Evolutionary conservation across 306 rosid genomes (phyloP), one percentile per base, ranked within the genome.

Genomic region (Nissolia schottii): DNA sequence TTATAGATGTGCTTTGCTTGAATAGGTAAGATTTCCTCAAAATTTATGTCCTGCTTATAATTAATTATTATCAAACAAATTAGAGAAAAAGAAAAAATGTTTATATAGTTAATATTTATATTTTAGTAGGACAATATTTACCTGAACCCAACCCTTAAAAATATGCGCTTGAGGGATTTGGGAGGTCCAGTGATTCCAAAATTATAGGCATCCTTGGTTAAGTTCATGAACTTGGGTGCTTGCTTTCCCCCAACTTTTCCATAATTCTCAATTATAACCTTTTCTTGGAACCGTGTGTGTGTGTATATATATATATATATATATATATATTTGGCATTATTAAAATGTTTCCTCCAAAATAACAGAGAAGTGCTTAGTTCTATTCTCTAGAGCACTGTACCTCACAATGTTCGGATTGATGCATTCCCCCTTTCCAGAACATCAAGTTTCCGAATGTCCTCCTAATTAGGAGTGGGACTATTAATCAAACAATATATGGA

Each of bases 251-350:
- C 20, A 57, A 34, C 70, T 76, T 58, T 67, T 68, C 57, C 20
- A 48, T 77, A 69, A n/a, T 77, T 68, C 76, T 68, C 46, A 35
- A 35, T 28, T 35, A 14, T 34, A 32, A 70, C 1, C 70, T 67
- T 57, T 67, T n/a, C 25, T 27, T 5, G 16, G 40, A 8, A 70
- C 41, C 41, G 5, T 55, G 12, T 14, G 4, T 10, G 6, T 10
- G n/a, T 62, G 34, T 37, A 23, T 34, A n/a, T n/a, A n/a, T n/a
- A n/a, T n/a, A n/a, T n/a, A n/a, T n/a, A n/a, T n/a, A n/a, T n/a
- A n/a, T n/a, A n/a, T n/a, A n/a, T n/a, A n/a, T n/a, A n/a, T 24
- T 54, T 8, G 13, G 20, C 25, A 23, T 74, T 64, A 2, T 64
- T 29, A 40, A 57, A 22, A 45, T 15, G 37, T 29, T 32, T 43